Conservation (phyloP, 805 yeast genomes). For the Lachancea dasiensis region DNA sequence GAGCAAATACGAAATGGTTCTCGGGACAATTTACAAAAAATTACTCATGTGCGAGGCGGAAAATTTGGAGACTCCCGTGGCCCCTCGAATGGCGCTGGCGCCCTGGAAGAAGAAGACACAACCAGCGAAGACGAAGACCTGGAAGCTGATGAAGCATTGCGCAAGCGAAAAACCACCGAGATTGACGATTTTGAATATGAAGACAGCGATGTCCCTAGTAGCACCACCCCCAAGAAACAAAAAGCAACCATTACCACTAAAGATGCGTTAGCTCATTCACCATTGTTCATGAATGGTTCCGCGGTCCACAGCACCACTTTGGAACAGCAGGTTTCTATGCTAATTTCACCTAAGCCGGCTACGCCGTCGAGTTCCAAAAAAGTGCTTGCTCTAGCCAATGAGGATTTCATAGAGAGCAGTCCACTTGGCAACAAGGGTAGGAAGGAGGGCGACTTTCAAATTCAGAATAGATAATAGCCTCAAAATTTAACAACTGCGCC, state of each 20-base stretch:
- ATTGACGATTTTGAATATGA: slow-evolving; percentile 26
- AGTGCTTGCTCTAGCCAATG: slow-evolving; percentile 3
- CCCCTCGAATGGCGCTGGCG: slow-evolving; percentile 4
- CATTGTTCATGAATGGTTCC: slow-evolving; percentile 3
- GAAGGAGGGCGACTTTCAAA: neutral
- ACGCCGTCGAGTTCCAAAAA: slow-evolving; percentile 1
- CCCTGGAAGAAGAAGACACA: slow-evolving; percentile 6
- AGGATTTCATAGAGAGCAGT: slow-evolving; percentile 6
- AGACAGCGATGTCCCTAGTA: slow-evolving; percentile 2
- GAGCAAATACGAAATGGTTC: too few species aligned
- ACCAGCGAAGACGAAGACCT: slow-evolving; percentile 8
- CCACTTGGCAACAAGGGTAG: slow-evolving; percentile 3
- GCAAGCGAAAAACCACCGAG: slow-evolving; percentile 27
- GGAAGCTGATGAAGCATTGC: slow-evolving; percentile 12
- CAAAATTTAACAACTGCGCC: too few species aligned
- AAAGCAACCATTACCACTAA: neutral
- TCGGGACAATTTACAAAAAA: neutral
- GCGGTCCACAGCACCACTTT: slow-evolving; percentile 8
- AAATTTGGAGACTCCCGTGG: neutral
- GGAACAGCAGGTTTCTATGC: slow-evolving; percentile 14
- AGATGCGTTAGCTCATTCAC: slow-evolving; percentile 6
- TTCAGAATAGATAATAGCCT: too few species aligned
- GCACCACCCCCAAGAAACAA: slow-evolving; percentile 7
- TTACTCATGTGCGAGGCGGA: neutral
- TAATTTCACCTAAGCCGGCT: slow-evolving; percentile 12